These are phyloP conservation scores for Nicotiana paniculata DNA, from an alignment of 257 asterid genomes.

Conservation along the genomic window DNA sequence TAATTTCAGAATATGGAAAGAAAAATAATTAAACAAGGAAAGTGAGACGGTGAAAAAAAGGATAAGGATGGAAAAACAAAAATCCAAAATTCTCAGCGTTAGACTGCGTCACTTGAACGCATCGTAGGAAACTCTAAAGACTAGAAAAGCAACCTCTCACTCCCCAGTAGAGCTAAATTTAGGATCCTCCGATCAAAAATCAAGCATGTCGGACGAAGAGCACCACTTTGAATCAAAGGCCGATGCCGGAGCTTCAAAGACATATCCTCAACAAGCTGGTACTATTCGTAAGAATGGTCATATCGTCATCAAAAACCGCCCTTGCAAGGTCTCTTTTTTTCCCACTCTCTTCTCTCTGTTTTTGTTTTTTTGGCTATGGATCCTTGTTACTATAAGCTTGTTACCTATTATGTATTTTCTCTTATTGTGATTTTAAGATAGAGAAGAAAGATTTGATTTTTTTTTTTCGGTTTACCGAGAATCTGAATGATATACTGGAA, in stretches of 20 bases:
- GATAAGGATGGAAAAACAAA: background rate
- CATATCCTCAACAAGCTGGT: constrained; percentile 43
- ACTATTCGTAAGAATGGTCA: constrained; percentile 42
- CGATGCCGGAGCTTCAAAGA: constrained; percentile 43
- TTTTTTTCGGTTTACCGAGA: background rate
- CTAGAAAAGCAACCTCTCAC: background rate
- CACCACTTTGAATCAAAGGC: constrained; percentile 42
- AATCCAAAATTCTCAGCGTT: background rate
- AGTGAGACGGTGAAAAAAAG: background rate
- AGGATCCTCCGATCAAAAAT: background rate
- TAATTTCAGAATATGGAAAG: too few species aligned
- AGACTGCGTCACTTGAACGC: constrained; percentile 1
- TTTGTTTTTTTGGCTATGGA: background rate
- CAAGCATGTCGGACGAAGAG: constrained; percentile 43
- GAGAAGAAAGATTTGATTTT: background rate
- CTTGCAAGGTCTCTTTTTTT: constrained; percentile 33
- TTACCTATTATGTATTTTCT: background rate
- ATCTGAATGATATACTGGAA: background rate
- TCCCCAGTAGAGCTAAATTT: background rate
- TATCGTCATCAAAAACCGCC: constrained; percentile 34
- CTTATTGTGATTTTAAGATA: background rate
- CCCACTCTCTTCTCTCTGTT: background rate
- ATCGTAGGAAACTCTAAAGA: background rate
- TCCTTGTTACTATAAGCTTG: too few species aligned
- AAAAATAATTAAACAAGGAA: too few species aligned